A percentile compares a stretch with the other conserved stretches of the same genome.
Conservation (phyloP, 1,139 yeast genomes). For the Saccharomyces hybrid region DNA sequence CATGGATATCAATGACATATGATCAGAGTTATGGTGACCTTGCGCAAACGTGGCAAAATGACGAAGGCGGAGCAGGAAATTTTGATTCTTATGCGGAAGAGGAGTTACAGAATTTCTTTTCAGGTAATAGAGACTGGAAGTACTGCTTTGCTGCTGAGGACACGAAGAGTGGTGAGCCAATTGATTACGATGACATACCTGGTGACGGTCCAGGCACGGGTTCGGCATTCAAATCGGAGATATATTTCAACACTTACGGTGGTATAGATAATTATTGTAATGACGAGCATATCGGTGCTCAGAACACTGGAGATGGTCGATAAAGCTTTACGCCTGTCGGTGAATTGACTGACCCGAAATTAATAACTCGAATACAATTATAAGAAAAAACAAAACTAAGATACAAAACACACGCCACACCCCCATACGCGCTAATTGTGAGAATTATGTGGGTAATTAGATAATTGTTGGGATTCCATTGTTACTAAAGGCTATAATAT, state of each 20-base stretch:
- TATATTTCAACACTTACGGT: constrained; percentile 4
- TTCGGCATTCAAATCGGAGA: background rate
- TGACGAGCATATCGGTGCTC: constrained; percentile 2
- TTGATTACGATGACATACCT: constrained; percentile 3
- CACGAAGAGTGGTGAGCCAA: background rate
- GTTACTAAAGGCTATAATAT: too few species aligned
- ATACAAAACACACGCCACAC: background rate
- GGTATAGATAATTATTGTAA: constrained; percentile 4
- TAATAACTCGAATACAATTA: background rate
- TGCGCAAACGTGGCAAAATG: background rate
- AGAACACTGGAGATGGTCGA: background rate
- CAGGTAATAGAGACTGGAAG: constrained; percentile 1
- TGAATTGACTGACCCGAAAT: background rate
- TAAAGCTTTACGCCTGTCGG: background rate
- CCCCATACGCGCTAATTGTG: too few species aligned
- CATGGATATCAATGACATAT: background rate
- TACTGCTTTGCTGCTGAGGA: constrained; percentile 3
- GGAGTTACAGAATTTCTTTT: background rate
- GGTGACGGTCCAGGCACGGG: constrained; percentile 3
- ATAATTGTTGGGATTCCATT: too few species aligned
- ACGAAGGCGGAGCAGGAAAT: background rate
- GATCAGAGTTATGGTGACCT: background rate
- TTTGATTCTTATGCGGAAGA: background rate
- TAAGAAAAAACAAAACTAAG: background rate
- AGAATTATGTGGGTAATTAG: too few species aligned